Evolutionary conservation across 2,329 filamentous ascomycete species (phyloP).

Genomic region (Nemania bipapillata): DNA sequence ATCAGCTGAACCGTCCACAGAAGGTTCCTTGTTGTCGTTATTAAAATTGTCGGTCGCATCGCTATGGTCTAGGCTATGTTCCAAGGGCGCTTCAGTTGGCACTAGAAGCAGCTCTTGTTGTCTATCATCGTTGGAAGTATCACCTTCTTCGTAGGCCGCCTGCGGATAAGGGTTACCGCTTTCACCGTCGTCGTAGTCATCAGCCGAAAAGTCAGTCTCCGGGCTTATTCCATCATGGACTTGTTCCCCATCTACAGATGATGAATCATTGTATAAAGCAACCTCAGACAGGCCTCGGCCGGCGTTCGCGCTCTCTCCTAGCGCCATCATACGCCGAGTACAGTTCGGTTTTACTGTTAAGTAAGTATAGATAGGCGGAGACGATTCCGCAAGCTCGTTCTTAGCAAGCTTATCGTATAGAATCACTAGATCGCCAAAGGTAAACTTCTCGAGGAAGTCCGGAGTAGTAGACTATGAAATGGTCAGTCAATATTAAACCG

Average conservation of each 20-base stretch:
- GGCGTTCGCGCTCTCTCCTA: conserved; percentile 48
- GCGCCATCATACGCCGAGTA: conserved; percentile 49
- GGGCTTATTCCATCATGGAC: conserved; percentile 29
- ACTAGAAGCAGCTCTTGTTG: conserved; percentile 26
- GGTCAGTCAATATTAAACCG: conserved; percentile 39
- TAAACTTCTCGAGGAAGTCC: conserved; percentile 48
- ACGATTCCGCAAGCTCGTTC: conserved; percentile 46
- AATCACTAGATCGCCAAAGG: conserved; percentile 49
- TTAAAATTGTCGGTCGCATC: conserved; percentile 23
- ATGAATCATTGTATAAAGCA: conserved; percentile 48
- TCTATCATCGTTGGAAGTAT: conserved; percentile 41
- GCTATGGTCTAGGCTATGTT: conserved; percentile 2
- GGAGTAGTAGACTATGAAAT: conserved; percentile 45
- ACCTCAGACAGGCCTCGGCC: conserved; percentile 51
- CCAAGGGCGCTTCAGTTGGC: conserved; percentile 3
- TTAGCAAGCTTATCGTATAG: conserved; percentile 50
- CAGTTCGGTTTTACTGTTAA: conserved; percentile 51
- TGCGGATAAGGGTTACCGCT: conserved; percentile 39
- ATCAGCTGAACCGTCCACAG: conserved; percentile 37
- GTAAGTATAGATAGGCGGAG: conserved; percentile 48
- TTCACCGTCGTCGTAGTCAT: conserved; percentile 35
- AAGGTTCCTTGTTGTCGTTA: conserved; percentile 19
- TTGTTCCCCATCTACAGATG: conserved; percentile 40
- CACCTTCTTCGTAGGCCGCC: conserved; percentile 29
- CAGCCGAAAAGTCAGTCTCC: conserved; percentile 33